A percentile compares a stretch with the other conserved stretches of the same genome.
These are phyloP conservation scores for cucumber (Cucumis sativus) DNA, from an alignment of 306 rosid genomes.

Conservation along the genomic window Cucumber_9930_V3 NC_026657.2:28631501-28632000, in stretches of 20 bases:
- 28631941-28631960: conserved; percentile 19
- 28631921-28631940: conserved; percentile 56
- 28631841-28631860: conserved; percentile 40
- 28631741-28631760: conserved; percentile 83
- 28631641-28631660: conserved; percentile 33
- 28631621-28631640: conserved; percentile 44
- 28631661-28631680: conserved; percentile 31
- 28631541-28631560: conserved; percentile 70
- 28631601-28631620: conserved; percentile 50
- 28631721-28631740: conserved; percentile 90
- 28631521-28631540: conserved; percentile 88
- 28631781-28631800: conserved; percentile 50
- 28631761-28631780: conserved; percentile 63
- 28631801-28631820: conserved; percentile 50
- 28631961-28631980: not conserved
- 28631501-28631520: conserved; percentile 90
- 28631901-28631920: conserved; percentile 52
- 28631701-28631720: conserved; percentile 74
- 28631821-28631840: conserved; percentile 49
- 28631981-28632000: not conserved
- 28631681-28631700: conserved; percentile 42
- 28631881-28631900: conserved; percentile 47
- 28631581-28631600: conserved; percentile 56
- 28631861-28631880: conserved; percentile 52
- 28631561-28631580: conserved; percentile 58